A percentile compares a stretch with the other conserved stretches of the same genome.
Conservation (phyloP, 192 early-diverging fungal genomes). For the Mortierella alpina region DNA sequence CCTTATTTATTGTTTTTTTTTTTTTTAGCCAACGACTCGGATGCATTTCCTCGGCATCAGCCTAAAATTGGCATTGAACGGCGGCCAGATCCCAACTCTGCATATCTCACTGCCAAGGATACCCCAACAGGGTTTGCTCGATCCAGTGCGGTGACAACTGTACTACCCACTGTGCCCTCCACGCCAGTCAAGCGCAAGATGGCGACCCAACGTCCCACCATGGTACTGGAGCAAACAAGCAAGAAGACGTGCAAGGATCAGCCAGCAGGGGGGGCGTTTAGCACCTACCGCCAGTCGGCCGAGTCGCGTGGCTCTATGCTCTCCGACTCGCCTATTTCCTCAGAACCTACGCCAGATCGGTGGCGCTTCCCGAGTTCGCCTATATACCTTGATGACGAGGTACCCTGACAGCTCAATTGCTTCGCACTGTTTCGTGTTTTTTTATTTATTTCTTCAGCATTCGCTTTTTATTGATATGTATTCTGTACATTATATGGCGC, state of each 20-base stretch:
- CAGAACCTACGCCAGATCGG: conserved; percentile 6
- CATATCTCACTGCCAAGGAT: conserved; percentile 34
- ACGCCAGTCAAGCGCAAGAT: not conserved
- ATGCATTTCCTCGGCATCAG: conserved; percentile 17
- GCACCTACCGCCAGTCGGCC: not conserved
- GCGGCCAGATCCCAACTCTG: conserved; percentile 19
- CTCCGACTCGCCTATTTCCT: not conserved
- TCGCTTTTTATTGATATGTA: too few relatives aligned
- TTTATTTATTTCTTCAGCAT: too few relatives aligned
- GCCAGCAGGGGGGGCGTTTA: not conserved
- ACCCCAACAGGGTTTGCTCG: not conserved
- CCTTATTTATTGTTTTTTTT: not conserved
- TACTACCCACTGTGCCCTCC: not conserved
- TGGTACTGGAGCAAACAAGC: conserved; percentile 4
- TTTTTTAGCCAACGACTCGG: conserved; percentile 13
- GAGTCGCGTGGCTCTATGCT: conserved; percentile 8
- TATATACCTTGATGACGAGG: not conserved
- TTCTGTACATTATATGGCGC: too few relatives aligned
- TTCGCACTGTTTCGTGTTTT: not conserved
- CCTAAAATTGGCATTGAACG: conserved; percentile 31
- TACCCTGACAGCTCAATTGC: not conserved
- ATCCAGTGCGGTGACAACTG: not conserved
- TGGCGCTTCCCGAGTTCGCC: conserved; percentile 11
- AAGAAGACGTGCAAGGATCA: conserved; percentile 18
- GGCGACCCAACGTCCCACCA: conserved; percentile 1